Evolutionary conservation across 2,329 filamentous ascomycete species (phyloP), one percentile per base, ranked within the genome.

Genomic region (Scedosporium minutisporum): DNA sequence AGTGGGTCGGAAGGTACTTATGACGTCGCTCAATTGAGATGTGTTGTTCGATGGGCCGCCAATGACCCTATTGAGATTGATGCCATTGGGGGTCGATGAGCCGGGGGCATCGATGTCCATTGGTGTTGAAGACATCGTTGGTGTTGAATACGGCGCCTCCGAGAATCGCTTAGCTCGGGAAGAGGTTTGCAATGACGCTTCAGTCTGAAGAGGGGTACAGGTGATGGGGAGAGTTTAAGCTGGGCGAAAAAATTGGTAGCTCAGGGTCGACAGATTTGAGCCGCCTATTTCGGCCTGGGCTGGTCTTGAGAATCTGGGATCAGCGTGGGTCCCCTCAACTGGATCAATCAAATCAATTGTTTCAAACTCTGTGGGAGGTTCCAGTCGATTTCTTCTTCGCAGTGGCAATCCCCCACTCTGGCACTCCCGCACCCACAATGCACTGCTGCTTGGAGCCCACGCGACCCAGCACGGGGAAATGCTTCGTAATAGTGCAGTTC

Each of bases 1-100:
- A 57, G 88, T 88, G 6, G 93, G 91, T 60, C 90, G 83, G 72
- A 91, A 96, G 62, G 82, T 86, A 44, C 84, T 80, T 68, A 96
- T 87, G 67, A 95, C 82, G 69, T 96, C 91, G 69, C 85, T 82
- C 62, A 96, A 82, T 71, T 89, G 89, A 12, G 88, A 85, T 5
- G 82, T 82, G 63, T 77, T 77, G 48, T 76, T 73, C 12, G 74
- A 68, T 62, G 72, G 75, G 57, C 69, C 68, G 53, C 75, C 76
- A 21, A 82, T 67, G 10, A 77, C 78, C 21, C 82, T 77, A 7
- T 79, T 77, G 60, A 83, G 82, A 65, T 81, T 81, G 66, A 76
- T 76, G 59, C 63, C 58, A 48, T 76, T 77, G 23, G 73, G 70
- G n/a, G 74, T 71, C 12, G 76, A 73, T 21, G 74, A 73, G 33